A percentile compares a stretch with the other conserved stretches of the same genome.
phyloP scores from a whole-genome alignment of 73 alveolate species.

The Stentor roeselii region DNA sequence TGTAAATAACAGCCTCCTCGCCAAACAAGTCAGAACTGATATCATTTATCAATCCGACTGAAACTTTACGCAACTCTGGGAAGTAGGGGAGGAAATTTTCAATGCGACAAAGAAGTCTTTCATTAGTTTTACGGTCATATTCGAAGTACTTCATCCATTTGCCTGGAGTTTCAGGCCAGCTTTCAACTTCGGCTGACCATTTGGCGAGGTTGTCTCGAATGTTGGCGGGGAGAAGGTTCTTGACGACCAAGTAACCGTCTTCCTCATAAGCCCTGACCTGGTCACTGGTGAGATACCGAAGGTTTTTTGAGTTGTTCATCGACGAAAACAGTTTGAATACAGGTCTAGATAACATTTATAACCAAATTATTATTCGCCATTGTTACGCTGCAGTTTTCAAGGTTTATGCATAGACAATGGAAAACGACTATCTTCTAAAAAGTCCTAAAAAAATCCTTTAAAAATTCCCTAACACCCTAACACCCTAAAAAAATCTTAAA shows the following conservation, averaged over 20 bases:
- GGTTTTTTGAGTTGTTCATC: too few relatives aligned
- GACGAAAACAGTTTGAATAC: too few relatives aligned
- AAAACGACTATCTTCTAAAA: too few relatives aligned
- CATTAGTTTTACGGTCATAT: neutral
- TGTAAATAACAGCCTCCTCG: neutral
- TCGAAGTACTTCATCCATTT: neutral
- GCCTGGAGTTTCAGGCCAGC: conserved; percentile 15
- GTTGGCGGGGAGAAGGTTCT: neutral
- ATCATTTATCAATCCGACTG: neutral
- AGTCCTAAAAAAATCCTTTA: too few relatives aligned
- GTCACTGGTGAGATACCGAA: neutral
- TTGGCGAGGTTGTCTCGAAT: neutral
- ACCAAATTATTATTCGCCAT: too few relatives aligned
- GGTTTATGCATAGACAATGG: too few relatives aligned
- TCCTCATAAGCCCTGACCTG: neutral
- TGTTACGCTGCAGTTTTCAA: too few relatives aligned
- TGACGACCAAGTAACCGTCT: neutral
- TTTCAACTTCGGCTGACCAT: neutral
- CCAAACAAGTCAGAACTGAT: neutral
- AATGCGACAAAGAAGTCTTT: neutral
- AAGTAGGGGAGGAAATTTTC: neutral
- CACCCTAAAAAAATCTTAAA: too few relatives aligned
- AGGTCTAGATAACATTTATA: too few relatives aligned
- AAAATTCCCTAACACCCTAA: too few relatives aligned
- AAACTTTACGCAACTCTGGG: neutral